Base-by-base conservation (phyloP, 179 eudicot genomes). In the Amaranthus tricolor region DNA sequence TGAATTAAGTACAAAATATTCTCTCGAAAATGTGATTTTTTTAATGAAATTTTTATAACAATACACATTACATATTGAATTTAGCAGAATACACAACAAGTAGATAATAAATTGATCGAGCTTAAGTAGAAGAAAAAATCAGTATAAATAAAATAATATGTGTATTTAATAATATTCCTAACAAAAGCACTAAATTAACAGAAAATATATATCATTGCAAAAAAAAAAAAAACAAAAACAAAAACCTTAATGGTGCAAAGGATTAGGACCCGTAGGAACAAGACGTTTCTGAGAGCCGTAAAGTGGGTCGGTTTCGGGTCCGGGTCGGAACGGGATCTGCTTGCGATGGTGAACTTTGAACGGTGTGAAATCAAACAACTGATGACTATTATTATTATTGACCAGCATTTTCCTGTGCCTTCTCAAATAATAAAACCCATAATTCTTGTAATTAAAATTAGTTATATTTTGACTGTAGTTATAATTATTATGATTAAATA, bases 241-340 rank as follows among this genome's bases (percentile, higher is more conserved):
- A 31, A 20, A 65, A 31, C 40, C 40, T 73, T 74, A 90, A 76
- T 90, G 96, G 87, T 90, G 96, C 85, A 90, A 83, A 45, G 89
- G 90, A 75, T 90, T 90, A 13, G 96, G 96, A 74, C 96, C 96
- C 20, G 83, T 80, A 0, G 96, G 96, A 1, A 90, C 96, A 7
- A 87, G 84, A 58, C 92, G 92, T 77, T 85, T 84, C 60, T 88
- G 86, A 0, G 66, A 82, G 7, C 91, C 92, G 40, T 85, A 88
- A 40, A 74, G 77, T 6, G 92, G 96, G 77, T 88, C 92, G 11
- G 84, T 68, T 73, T 75, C 85, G 17, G 82, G 73, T 52, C 62
- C 73, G 6, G 80, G 20, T 65, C 80, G 45, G 57, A 5, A 54
- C 0, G 84, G 81, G 15, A 59, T 68, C 51, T 66, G 74, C 66